Percentiles rank a stretch among this genome's conserved stretches.
These are phyloP conservation scores for Thelonectria rubi DNA, from an alignment of 2,329 filamentous ascomycete genomes.

Conservation along the genomic window DNA sequence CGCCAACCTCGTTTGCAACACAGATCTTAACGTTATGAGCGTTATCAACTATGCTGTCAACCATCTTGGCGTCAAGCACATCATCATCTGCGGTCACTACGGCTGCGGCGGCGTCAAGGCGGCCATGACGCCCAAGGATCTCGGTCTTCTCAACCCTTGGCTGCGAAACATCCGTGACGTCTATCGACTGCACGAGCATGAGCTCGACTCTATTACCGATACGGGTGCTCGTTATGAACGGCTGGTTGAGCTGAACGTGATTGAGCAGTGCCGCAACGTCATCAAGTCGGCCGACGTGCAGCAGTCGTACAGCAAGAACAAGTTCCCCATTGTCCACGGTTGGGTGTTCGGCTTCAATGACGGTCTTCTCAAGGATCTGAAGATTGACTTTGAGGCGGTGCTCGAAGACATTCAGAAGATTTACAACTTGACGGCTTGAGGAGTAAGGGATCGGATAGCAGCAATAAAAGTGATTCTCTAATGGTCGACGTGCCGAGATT, in stretches of 20 bases:
- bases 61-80: constrained; percentile 83
- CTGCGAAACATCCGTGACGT: constrained; percentile 79
- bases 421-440: constrained; percentile 61
- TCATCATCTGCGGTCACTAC: constrained; percentile 82
- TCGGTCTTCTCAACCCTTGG: constrained; percentile 78
- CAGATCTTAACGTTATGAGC: constrained; percentile 80
- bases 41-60: constrained; percentile 89
- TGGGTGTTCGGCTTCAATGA: constrained; percentile 78
- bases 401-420: constrained; percentile 70
- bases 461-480: constrained; percentile 4
- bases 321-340: constrained; percentile 75
- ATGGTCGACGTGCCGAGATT: not conserved
- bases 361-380: constrained; percentile 71
- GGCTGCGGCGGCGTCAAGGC: constrained; percentile 81
- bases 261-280: constrained; percentile 79
- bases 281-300: constrained; percentile 84
- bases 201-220: constrained; percentile 71
- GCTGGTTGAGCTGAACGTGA: constrained; percentile 85
- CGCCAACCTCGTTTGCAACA: constrained; percentile 84
- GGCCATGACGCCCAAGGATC: constrained; percentile 75
- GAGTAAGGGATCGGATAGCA: not conserved
- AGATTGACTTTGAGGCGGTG: constrained; percentile 68
- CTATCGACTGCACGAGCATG: constrained; percentile 74
- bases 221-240: constrained; percentile 70
- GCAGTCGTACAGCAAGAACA: constrained; percentile 70